phyloP scores from a whole-genome alignment of 306 rosid genomes.

The Vigna hirtella region DNA sequence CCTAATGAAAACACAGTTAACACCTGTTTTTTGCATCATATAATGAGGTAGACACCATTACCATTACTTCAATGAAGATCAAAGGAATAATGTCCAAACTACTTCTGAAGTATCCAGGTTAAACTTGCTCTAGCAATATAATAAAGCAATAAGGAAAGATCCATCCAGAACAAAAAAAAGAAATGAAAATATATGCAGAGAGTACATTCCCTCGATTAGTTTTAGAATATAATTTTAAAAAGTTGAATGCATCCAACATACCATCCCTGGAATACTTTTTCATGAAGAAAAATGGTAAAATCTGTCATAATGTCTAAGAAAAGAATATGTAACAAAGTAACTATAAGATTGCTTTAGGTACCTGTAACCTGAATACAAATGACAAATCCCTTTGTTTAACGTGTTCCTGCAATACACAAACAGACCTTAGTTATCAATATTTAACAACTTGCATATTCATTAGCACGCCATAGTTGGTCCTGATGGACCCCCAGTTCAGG shows the following conservation, averaged over 20 bases:
- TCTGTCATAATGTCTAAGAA: slow-evolving; percentile 3
- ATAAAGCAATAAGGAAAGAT: not conserved
- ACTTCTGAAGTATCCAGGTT: slow-evolving; percentile 31
- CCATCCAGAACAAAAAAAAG: not conserved
- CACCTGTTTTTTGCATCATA: slow-evolving; percentile 32
- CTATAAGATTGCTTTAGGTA: slow-evolving; percentile 46
- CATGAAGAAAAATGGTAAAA: slow-evolving; percentile 19
- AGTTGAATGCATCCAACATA: not conserved
- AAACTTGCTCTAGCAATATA: slow-evolving; percentile 2
- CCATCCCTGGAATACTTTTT: slow-evolving; percentile 31
- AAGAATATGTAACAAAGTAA: slow-evolving; percentile 25
- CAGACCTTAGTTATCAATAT: slow-evolving; percentile 32
- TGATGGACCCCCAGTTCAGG: not conserved
- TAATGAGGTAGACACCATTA: slow-evolving; percentile 14
- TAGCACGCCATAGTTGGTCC: not conserved
- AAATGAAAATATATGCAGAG: not conserved
- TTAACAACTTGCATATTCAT: slow-evolving; percentile 28
- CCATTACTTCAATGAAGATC: slow-evolving; percentile 1
- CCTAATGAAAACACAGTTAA: slow-evolving; percentile 17
- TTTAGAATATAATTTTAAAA: not conserved
- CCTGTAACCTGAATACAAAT: slow-evolving; percentile 98
- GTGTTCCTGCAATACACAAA: slow-evolving; percentile 76
- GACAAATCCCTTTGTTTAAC: slow-evolving; percentile 88
- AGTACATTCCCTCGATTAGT: not conserved
- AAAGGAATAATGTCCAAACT: slow-evolving; percentile 26